A percentile compares a stretch with the other conserved stretches of the same genome.
Evolutionary conservation across 1,284 basidiomycete species (phyloP).

Genomic region (Earliella scabrosa): DNA sequence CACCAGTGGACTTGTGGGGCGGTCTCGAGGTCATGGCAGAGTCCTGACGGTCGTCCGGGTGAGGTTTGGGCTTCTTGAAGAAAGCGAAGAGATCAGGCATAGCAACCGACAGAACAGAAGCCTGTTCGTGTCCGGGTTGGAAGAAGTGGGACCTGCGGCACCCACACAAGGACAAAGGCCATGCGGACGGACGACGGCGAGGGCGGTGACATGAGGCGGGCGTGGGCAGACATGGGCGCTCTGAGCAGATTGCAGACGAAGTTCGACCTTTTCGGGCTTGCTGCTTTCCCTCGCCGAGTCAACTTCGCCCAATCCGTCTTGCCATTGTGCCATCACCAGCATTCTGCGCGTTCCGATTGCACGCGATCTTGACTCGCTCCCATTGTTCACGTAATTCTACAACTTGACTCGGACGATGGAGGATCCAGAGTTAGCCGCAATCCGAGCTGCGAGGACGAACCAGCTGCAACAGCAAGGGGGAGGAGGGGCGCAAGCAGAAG

Average conservation of each 20-base stretch:
- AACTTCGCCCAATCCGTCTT: constrained; percentile 7
- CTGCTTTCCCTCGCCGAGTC: constrained; percentile 18
- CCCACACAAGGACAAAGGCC: constrained; percentile 4
- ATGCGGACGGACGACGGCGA: background rate
- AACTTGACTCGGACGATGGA: too few species aligned
- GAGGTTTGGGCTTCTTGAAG: constrained; percentile 24
- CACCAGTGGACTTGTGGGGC: background rate
- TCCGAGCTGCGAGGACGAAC: constrained; percentile 46
- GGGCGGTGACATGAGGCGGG: background rate
- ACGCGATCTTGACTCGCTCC: background rate
- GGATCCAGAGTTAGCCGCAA: constrained; percentile 47
- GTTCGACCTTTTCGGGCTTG: background rate
- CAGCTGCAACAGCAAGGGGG: constrained; percentile 40
- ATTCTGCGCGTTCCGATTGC: background rate
- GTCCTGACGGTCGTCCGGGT: constrained; percentile 3
- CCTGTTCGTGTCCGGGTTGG: background rate
- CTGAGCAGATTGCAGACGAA: too few species aligned
- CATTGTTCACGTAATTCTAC: too few species aligned
- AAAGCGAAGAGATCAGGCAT: constrained; percentile 14
- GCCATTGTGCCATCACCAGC: background rate
- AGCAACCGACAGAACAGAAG: background rate
- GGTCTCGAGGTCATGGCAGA: background rate
- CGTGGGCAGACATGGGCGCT: too few species aligned
- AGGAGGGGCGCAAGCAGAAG: constrained; percentile 35
- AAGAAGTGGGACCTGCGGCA: background rate